Conservation (phyloP, 2,329 filamentous ascomycete species). For the Arthrinium puccinioides region DNA sequence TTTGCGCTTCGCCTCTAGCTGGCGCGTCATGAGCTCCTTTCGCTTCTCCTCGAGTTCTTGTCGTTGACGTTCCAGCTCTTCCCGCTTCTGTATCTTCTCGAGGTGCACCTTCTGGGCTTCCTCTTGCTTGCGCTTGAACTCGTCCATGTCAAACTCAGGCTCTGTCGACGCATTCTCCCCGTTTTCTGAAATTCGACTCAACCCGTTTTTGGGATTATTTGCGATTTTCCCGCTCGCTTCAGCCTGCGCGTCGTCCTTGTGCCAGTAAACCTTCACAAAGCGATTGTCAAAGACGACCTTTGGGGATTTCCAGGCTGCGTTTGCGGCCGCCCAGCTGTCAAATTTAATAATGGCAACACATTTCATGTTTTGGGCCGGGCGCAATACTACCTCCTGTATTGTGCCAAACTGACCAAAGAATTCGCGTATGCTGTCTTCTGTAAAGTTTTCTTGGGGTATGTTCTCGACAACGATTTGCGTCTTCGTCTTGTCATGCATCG, state of each 20-base stretch:
- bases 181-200: slow-evolving; percentile 8
- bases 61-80: slow-evolving; percentile 54
- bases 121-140: slow-evolving; percentile 60
- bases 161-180: slow-evolving; percentile 23
- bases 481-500: slow-evolving; percentile 54
- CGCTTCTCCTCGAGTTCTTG: slow-evolving; percentile 60
- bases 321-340: slow-evolving; percentile 57
- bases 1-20: slow-evolving; percentile 57
- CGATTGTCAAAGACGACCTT: slow-evolving; percentile 79
- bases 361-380: slow-evolving; percentile 51
- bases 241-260: slow-evolving; percentile 44
- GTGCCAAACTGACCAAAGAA: slow-evolving; percentile 70
- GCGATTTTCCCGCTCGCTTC: slow-evolving; percentile 19
- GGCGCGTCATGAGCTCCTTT: slow-evolving; percentile 52
- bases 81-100: slow-evolving; percentile 54
- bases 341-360: slow-evolving; percentile 65
- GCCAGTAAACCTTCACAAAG: slow-evolving; percentile 81
- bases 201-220: slow-evolving; percentile 19
- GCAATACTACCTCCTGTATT: slow-evolving; percentile 57
- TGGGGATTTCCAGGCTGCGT: slow-evolving; percentile 66
- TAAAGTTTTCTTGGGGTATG: slow-evolving; percentile 66
- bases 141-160: slow-evolving; percentile 60
- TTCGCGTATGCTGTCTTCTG: slow-evolving; percentile 53
- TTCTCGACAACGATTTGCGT: slow-evolving; percentile 69
- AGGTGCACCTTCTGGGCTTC: slow-evolving; percentile 65